These are phyloP conservation scores for Venturiaceae sp. DNA, from an alignment of 2,329 filamentous ascomycete genomes.

Conservation along the genomic window DNA sequence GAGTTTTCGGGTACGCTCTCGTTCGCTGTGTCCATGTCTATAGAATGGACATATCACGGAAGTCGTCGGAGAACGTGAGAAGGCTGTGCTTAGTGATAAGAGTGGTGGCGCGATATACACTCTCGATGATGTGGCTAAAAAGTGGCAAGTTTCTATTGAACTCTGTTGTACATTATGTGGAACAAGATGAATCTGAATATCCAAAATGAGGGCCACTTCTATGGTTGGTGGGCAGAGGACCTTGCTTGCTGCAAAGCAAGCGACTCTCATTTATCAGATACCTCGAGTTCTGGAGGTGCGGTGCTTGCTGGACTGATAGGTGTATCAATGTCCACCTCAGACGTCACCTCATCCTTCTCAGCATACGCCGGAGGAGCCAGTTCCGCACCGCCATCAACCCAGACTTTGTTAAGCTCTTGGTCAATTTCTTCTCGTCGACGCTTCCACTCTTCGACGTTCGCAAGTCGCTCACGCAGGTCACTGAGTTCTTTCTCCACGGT, in stretches of 20 bases:
- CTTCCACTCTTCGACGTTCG: slow-evolving; percentile 80
- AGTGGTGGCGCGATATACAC: no score
- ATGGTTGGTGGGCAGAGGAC: background rate
- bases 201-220: background rate
- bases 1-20: no score
- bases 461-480: slow-evolving; percentile 69
- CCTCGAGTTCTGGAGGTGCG: background rate
- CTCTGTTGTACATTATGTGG: background rate
- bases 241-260: background rate
- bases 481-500: slow-evolving; percentile 85
- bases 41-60: background rate
- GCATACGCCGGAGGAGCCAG: slow-evolving; percentile 26
- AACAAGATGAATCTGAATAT: no score
- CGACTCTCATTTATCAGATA: background rate
- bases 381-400: slow-evolving; percentile 38
- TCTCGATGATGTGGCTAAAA: no score
- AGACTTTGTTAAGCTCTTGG: slow-evolving; percentile 59
- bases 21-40: background rate
- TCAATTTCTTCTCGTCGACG: slow-evolving; percentile 71
- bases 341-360: slow-evolving; percentile 10
- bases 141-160: no score
- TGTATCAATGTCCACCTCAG: background rate
- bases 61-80: background rate
- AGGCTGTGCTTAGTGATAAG: background rate
- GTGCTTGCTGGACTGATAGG: background rate